phyloP scores from a whole-genome alignment of 2,329 filamentous ascomycete species.

The Fusarium gaditjirri region DNA sequence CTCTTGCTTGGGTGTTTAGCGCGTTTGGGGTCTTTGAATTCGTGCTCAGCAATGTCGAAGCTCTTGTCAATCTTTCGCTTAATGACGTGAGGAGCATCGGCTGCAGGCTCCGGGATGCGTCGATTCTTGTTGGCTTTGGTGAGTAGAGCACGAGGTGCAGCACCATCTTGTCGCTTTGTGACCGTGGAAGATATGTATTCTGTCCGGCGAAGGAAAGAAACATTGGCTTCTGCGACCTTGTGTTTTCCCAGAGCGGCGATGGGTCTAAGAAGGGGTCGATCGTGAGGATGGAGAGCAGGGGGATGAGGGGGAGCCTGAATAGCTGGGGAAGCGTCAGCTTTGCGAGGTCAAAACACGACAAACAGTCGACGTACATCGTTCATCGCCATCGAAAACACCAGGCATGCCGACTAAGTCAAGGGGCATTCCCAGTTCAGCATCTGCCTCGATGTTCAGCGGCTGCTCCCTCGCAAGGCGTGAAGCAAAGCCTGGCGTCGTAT shows the following conservation, averaged over 20 bases:
- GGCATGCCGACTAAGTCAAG: slow-evolving; percentile 95
- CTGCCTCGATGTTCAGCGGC: slow-evolving; percentile 94
- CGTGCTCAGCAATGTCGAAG: slow-evolving; percentile 65
- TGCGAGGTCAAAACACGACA: not conserved
- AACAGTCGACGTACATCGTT: slow-evolving; percentile 73
- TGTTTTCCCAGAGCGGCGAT: slow-evolving; percentile 87
- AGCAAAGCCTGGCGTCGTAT: slow-evolving; percentile 90
- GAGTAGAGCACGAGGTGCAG: slow-evolving; percentile 55
- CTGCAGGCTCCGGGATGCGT: slow-evolving; percentile 67
- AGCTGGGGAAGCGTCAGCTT: slow-evolving; percentile 60
- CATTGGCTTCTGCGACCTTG: slow-evolving; percentile 77
- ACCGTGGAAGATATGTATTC: slow-evolving; percentile 85
- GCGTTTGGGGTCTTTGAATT: slow-evolving; percentile 63
- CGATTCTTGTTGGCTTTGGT: slow-evolving; percentile 48
- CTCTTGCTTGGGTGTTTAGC: slow-evolving; percentile 69
- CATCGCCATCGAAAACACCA: slow-evolving; percentile 93
- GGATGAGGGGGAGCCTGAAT: slow-evolving; percentile 82
- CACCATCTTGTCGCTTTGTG: slow-evolving; percentile 60
- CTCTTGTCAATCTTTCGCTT: slow-evolving; percentile 73
- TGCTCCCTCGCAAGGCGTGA: slow-evolving; percentile 90
- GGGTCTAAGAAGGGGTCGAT: slow-evolving; percentile 84
- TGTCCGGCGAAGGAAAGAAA: slow-evolving; percentile 94
- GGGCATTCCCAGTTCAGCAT: slow-evolving; percentile 98
- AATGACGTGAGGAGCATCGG: slow-evolving; percentile 73
- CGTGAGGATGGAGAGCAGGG: slow-evolving; percentile 81